A percentile compares a stretch with the other conserved stretches of the same genome.
Evolutionary conservation across 495 filamentous ascomycete genomes (phyloP).

Genomic region (Penicillium alfredii): DNA sequence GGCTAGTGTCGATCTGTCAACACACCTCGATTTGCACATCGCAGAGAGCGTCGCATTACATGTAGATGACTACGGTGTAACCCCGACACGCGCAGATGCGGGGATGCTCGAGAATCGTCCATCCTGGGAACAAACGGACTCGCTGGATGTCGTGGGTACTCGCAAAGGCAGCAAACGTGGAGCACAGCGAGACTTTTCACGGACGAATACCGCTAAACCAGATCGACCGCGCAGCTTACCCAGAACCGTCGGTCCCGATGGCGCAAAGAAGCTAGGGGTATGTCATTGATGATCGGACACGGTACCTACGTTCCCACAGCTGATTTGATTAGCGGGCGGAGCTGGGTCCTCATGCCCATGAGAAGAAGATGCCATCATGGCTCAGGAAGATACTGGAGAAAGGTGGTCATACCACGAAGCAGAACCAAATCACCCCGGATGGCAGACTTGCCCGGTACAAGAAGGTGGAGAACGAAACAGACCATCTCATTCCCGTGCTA

Average conservation of each 20-base stretch:
- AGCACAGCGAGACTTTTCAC: conserved; percentile 9
- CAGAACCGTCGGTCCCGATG: conserved; percentile 7
- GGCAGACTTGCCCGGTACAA: conserved; percentile 41
- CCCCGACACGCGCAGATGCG: not conserved
- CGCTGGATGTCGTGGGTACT: conserved; percentile 1
- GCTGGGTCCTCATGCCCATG: conserved; percentile 79
- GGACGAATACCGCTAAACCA: conserved; percentile 10
- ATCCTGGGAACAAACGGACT: conserved; percentile 11
- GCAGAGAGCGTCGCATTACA: conserved; percentile 53
- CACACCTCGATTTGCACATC: conserved; percentile 68
- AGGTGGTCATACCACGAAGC: conserved; percentile 50
- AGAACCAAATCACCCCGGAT: conserved; percentile 49
- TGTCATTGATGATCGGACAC: no score
- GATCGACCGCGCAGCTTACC: conserved; percentile 8
- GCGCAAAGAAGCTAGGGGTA: conserved; percentile 40
- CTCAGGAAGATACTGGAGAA: conserved; percentile 62
- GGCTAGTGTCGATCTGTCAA: conserved; percentile 53
- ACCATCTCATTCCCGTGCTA: conserved; percentile 69
- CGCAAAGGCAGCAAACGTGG: conserved; percentile 13
- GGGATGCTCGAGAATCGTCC: conserved; percentile 6
- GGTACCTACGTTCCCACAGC: not conserved
- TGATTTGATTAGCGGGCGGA: conserved; percentile 45
- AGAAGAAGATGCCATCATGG: conserved; percentile 82
- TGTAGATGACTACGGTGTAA: conserved; percentile 34
- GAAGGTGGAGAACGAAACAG: conserved; percentile 55